Conservation (phyloP, 1,284 basidiomycete species). For the Irpex sp. region DNA sequence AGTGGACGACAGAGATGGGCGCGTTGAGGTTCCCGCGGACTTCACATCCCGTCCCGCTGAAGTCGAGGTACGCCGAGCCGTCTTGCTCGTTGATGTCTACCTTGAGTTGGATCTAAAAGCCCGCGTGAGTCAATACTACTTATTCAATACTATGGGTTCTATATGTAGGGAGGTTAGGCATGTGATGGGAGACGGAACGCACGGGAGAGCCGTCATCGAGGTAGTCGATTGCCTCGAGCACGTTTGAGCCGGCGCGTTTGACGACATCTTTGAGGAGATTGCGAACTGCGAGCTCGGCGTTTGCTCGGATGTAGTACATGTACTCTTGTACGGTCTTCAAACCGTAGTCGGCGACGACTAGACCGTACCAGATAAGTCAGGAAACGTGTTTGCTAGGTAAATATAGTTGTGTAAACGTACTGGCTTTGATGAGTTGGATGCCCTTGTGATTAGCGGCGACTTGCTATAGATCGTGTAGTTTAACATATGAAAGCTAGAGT, state of each 20-base stretch:
- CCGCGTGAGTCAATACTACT: no score
- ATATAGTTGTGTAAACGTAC: conserved; percentile 32
- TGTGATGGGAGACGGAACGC: conserved; percentile 16
- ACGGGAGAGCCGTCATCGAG: conserved; percentile 88
- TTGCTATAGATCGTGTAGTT: conserved; percentile 50
- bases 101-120: conserved; percentile 64
- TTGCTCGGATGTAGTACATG: conserved; percentile 88
- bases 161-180: no score
- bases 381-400: background rate
- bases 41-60: conserved; percentile 87
- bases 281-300: conserved; percentile 88
- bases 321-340: conserved; percentile 88
- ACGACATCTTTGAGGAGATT: conserved; percentile 80
- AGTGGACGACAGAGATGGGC: conserved; percentile 86
- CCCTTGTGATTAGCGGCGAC: conserved; percentile 97
- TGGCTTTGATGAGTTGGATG: conserved; percentile 74
- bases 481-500: background rate
- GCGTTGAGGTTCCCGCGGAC: conserved; percentile 89
- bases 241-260: conserved; percentile 58
- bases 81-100: conserved; percentile 77
- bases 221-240: conserved; percentile 73
- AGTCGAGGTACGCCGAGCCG: conserved; percentile 88
- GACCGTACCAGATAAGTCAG: background rate
- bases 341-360: conserved; percentile 86
- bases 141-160: background rate